Evolutionary conservation across 805 yeast genomes (phyloP).

Genomic region (Starmerella bombi): DNA sequence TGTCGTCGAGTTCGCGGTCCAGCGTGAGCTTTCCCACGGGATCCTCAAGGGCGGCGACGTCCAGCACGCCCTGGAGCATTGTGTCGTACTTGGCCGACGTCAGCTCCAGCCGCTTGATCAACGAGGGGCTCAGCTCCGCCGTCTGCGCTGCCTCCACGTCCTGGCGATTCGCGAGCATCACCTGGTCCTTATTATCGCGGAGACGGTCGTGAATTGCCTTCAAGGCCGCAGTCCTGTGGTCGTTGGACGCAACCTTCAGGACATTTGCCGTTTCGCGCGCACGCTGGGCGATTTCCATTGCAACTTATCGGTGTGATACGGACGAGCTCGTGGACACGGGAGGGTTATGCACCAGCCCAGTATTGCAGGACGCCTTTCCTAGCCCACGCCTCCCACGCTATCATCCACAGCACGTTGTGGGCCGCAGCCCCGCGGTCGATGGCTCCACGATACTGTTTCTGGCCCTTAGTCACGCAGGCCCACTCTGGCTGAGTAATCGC

Average conservation of each 20-base stretch:
- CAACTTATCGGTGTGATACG: background rate
- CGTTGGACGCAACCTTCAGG: constrained; percentile 63
- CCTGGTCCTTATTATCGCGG: constrained; percentile 41
- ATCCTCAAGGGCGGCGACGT: constrained; percentile 78
- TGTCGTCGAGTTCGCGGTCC: constrained; percentile 77
- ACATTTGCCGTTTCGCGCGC: constrained; percentile 77
- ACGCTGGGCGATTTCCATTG: constrained; percentile 48
- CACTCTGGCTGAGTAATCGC: too few relatives aligned
- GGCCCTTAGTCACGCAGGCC: too few relatives aligned
- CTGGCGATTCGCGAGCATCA: constrained; percentile 56
- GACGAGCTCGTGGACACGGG: too few relatives aligned
- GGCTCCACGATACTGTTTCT: too few relatives aligned
- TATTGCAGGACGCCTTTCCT: too few relatives aligned
- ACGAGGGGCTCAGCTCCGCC: constrained; percentile 51
- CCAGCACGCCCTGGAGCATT: constrained; percentile 89
- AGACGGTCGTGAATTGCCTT: constrained; percentile 60
- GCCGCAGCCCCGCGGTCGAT: too few relatives aligned
- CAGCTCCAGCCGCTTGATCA: constrained; percentile 75
- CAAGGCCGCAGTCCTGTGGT: constrained; percentile 60
- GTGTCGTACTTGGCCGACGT: constrained; percentile 77
- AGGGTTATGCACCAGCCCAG: too few relatives aligned
- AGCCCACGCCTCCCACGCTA: background rate
- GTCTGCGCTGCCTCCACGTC: constrained; percentile 61
- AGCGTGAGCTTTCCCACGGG: constrained; percentile 85
- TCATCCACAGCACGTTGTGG: too few relatives aligned